These are phyloP conservation scores for Penicillium decumbens DNA, from an alignment of 2,329 filamentous ascomycete genomes.

Conservation along the genomic window DNA sequence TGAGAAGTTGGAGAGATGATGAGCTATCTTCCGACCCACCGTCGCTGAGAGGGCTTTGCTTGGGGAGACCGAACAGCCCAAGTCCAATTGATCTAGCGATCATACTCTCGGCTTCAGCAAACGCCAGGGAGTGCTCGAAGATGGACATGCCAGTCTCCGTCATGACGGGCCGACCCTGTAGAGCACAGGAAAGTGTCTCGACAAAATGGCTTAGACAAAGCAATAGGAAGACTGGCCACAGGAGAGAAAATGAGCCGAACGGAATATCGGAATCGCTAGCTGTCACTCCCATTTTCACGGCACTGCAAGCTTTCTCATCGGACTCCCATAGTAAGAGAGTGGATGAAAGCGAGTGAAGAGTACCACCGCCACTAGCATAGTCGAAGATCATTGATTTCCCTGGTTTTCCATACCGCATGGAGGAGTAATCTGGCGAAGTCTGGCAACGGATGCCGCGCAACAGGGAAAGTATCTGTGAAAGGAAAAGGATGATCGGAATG, in stretches of 20 bases:
- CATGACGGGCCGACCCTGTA: constrained; percentile 74
- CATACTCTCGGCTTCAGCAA: constrained; percentile 88
- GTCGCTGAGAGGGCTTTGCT: constrained; percentile 41
- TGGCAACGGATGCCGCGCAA: constrained; percentile 89
- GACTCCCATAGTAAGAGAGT: constrained; percentile 66
- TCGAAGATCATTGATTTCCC: constrained; percentile 63
- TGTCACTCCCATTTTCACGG: constrained; percentile 65
- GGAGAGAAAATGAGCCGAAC: constrained; percentile 70
- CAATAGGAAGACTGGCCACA: constrained; percentile 50
- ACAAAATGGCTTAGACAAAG: constrained; percentile 74
- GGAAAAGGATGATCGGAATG: constrained; percentile 65
- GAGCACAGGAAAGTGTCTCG: constrained; percentile 79
- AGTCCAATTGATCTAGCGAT: constrained; percentile 75
- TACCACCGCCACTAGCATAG: constrained; percentile 64
- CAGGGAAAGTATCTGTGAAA: constrained; percentile 63
- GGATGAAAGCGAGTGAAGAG: constrained; percentile 69
- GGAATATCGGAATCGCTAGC: constrained; percentile 52
- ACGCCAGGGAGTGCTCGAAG: constrained; percentile 92
- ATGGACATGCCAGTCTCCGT: constrained; percentile 93
- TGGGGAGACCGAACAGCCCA: constrained; percentile 56
- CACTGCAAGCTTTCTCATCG: constrained; percentile 69
- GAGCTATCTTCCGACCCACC: constrained; percentile 39
- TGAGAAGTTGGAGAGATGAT: constrained; percentile 37
- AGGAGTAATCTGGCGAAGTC: constrained; percentile 67
- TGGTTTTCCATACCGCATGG: constrained; percentile 65